phyloP scores from a whole-genome alignment of 2,329 filamentous ascomycete species.

The Pezizomycotina sp. region DNA sequence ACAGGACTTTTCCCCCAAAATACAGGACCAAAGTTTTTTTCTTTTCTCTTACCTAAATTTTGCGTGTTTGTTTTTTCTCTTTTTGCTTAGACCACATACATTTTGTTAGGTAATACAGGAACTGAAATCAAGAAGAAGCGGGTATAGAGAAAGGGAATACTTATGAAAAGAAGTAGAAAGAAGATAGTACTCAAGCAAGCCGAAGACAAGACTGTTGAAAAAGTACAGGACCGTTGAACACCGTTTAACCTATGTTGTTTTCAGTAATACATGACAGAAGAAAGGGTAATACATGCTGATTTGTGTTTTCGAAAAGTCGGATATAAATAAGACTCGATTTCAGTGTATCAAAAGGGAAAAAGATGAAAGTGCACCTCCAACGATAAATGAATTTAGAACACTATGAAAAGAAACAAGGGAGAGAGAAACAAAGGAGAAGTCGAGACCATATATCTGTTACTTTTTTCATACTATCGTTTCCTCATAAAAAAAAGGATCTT shows the following conservation, averaged over 20 bases:
- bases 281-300: too few species aligned
- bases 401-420: conserved; percentile 5
- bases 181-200: conserved; percentile 6
- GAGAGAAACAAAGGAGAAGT: conserved; percentile 1
- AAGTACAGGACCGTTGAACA: too few species aligned
- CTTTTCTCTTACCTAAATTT: too few species aligned
- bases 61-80: too few species aligned
- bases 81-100: conserved; percentile 2
- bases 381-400: conserved; percentile 13
- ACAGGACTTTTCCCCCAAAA: conserved; percentile 8
- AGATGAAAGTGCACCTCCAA: conserved; percentile 1
- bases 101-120: conserved; percentile 3
- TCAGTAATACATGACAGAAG: conserved; percentile 4
- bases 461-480: background rate
- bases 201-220: conserved; percentile 9
- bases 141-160: background rate
- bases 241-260: conserved; percentile 1
- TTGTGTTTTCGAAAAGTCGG: conserved; percentile 3
- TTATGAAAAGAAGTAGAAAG: conserved; percentile 1
- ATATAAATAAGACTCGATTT: background rate
- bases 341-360: background rate
- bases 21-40: conserved; percentile 5
- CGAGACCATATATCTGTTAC: background rate
- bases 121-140: conserved; percentile 7
- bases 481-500: too few species aligned